Conservation (phyloP, 140 eudicot species). For the Bidens hawaiensis region DNA sequence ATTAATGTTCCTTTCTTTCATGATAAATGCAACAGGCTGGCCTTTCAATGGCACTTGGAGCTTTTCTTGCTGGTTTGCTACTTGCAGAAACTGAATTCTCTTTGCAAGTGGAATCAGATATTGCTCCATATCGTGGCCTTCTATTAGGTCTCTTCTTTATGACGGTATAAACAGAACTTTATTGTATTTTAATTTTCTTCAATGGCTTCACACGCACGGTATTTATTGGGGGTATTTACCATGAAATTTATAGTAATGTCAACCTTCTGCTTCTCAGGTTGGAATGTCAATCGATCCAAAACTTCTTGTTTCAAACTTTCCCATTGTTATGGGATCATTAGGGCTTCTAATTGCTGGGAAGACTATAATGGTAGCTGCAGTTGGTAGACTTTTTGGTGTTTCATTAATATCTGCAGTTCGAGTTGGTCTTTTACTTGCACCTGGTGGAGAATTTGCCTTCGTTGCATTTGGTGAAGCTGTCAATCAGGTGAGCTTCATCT, state of each 20-base stretch:
- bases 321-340: conserved; percentile 74
- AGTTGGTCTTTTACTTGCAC: conserved; percentile 96
- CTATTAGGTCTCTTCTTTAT: conserved; percentile 94
- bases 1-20: neutral
- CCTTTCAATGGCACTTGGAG: conserved; percentile 99
- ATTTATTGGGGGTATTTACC: too few species aligned
- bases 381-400: conserved; percentile 83
- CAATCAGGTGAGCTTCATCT: conserved; percentile 62
- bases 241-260: neutral
- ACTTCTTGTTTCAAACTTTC: conserved; percentile 88
- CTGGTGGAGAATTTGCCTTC: conserved; percentile 99
- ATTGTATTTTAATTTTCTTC: neutral
- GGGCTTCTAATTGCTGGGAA: conserved; percentile 89
- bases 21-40: conserved; percentile 76
- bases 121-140: conserved; percentile 99
- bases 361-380: conserved; percentile 71
- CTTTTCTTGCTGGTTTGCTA: conserved; percentile 98
- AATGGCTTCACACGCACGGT: too few species aligned
- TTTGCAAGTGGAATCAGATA: conserved; percentile 97
- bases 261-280: conserved; percentile 52
- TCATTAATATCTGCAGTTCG: conserved; percentile 84
- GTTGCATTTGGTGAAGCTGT: conserved; percentile 99
- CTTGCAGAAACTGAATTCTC: conserved; percentile 99
- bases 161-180: conserved; percentile 55
- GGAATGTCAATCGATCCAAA: conserved; percentile 99